Evolutionary conservation across 1,284 basidiomycete genomes (phyloP), one percentile per base, ranked within the genome.

Genomic region (Vanrija humicola): DNA sequence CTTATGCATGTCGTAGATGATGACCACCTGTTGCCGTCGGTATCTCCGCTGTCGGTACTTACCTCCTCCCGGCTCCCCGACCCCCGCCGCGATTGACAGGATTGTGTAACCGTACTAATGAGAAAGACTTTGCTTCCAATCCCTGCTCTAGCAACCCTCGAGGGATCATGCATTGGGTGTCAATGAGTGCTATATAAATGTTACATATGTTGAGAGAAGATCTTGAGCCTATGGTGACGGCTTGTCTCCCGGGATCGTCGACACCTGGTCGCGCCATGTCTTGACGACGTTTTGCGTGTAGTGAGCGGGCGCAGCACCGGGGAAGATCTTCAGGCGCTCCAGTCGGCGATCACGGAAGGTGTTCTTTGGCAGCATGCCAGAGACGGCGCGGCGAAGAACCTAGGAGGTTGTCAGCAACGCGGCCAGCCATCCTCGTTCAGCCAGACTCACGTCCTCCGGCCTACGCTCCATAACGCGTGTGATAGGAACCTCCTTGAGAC

Each of bases 331-430:
- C 47, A 97, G 80, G 51, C 93, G 80, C 60, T 88, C 89, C 42
- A 97, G 77, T 46, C 93, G 82, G 49, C 88, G 82, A 54, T 94
- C 88, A 26, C 93, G 84, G 59, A 94, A 83, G 62, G 88, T 92
- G 80, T 97, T 97, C 78, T 97, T 97, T 28, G 93, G 93, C 57
- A 97, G 80, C 93, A 97, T 97, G 60, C 93, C 90, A 9, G 92
- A 89, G 5, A 97, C 93, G 8, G 94, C 94, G 64, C 90, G 85
- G n/a, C 89, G 86, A 57, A 97, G 90, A 65, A 96, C 90, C 93
- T 96, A 23, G 68, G n/a, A 14, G 3, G 46, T 48, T 43, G 34
- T 34, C 12, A 43, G 28, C 38, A 42, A 23, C 15, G 14, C n/a
- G 18, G 5, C 45, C 45, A 12, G 28, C 19, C 16, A 15, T 9